A percentile compares a stretch with the other conserved stretches of the same genome.
These are phyloP conservation scores for Pythium rishiriense DNA, from an alignment of 352 stramenopile genomes.

Conservation along the genomic window DNA sequence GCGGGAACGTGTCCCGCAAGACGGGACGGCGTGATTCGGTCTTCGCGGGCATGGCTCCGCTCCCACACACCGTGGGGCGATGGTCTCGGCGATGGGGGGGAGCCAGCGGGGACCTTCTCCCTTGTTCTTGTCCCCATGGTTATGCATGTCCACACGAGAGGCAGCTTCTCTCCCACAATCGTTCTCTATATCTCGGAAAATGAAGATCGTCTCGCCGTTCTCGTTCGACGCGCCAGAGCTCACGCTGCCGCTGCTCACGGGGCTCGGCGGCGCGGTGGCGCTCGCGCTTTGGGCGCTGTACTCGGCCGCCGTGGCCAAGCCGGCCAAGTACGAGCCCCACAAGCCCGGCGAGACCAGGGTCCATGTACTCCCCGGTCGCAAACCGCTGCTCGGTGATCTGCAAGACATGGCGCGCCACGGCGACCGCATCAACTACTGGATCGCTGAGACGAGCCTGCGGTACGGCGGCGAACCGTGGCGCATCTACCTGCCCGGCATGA, in stretches of 20 bases:
- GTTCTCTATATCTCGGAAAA: background rate
- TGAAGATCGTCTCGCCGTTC: slow-evolving; percentile 8
- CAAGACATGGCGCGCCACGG: slow-evolving; percentile 13
- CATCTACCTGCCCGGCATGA: slow-evolving; percentile 17
- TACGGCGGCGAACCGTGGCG: slow-evolving; percentile 23
- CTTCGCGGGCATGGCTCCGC: too few relatives aligned
- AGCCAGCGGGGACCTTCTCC: too few relatives aligned
- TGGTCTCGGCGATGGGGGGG: too few relatives aligned
- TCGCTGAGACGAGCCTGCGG: slow-evolving; percentile 17
- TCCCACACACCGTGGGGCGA: too few relatives aligned
- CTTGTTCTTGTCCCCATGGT: too few relatives aligned
- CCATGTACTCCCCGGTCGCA: background rate
- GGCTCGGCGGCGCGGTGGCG: background rate
- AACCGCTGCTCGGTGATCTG: slow-evolving; percentile 10
- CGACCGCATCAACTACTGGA: slow-evolving; percentile 45
- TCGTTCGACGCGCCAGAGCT: background rate
- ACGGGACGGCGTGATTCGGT: background rate
- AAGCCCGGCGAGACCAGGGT: slow-evolving; percentile 2
- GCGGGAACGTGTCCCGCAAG: background rate
- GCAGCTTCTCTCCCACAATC: background rate
- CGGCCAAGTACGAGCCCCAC: background rate
- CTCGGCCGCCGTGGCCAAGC: slow-evolving; percentile 3
- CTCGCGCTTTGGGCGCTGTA: background rate
- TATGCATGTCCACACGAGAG: too few relatives aligned
- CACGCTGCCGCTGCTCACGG: slow-evolving; percentile 6